A percentile compares a stretch with the other conserved stretches of the same genome.
Evolutionary conservation across 2,329 filamentous ascomycete species (phyloP).

Genomic region (Exutisphaerella laricina): DNA sequence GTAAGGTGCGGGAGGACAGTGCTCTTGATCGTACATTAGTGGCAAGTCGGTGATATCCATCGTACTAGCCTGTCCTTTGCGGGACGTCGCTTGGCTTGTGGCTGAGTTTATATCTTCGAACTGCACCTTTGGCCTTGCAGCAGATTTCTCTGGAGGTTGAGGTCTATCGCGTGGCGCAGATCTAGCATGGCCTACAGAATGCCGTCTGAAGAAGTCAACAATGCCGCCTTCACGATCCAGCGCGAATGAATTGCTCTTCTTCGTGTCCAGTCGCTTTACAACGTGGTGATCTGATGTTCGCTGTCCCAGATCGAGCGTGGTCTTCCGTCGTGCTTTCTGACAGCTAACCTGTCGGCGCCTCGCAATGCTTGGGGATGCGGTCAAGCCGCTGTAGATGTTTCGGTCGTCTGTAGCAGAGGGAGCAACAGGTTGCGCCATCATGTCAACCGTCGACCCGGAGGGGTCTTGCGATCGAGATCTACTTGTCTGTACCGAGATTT

Average conservation of each 20-base stretch:
- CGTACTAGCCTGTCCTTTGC: no score
- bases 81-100: no score
- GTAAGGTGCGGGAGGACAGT: not conserved
- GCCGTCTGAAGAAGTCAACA: not conserved
- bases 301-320: no score
- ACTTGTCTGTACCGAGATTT: not conserved
- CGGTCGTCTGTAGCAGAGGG: not conserved
- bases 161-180: not conserved
- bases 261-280: no score
- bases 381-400: not conserved
- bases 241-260: not conserved
- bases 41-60: not conserved
- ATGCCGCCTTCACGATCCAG: not conserved
- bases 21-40: not conserved
- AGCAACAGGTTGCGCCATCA: not conserved
- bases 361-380: not conserved
- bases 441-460: not conserved
- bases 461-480: not conserved
- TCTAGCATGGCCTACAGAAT: not conserved
- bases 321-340: not conserved
- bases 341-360: not conserved
- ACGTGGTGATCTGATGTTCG: no score
- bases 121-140: not conserved
- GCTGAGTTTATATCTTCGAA: no score
- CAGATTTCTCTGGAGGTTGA: not conserved